phyloP scores from a whole-genome alignment of 106 monocot species.

The Acorus gramineus region DNA sequence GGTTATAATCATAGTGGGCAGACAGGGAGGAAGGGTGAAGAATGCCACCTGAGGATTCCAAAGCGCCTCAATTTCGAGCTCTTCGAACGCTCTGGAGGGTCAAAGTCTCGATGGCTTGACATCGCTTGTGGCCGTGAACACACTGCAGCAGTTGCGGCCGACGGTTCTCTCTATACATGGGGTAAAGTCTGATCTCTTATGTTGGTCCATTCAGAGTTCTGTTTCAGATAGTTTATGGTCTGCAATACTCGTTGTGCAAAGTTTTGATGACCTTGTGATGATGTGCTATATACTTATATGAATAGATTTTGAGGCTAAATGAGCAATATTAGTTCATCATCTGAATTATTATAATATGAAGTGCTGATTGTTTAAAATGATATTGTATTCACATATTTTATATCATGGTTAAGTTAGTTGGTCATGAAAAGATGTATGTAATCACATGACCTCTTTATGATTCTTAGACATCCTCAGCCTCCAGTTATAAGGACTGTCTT shows the following conservation, averaged over 20 bases:
- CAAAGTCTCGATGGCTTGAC: slow-evolving; percentile 68
- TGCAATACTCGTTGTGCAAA: background rate
- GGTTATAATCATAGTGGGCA: slow-evolving; percentile 94
- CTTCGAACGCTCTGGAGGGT: slow-evolving; percentile 20
- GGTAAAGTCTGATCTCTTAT: slow-evolving; percentile 27
- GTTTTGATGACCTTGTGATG: background rate
- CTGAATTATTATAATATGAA: too few relatives aligned
- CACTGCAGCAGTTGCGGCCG: slow-evolving; percentile 79
- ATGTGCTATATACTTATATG: too few relatives aligned
- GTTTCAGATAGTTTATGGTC: background rate
- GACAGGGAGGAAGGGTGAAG: slow-evolving; percentile 59
- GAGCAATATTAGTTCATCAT: too few relatives aligned
- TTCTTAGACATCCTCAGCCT: too few relatives aligned
- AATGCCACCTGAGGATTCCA: slow-evolving; percentile 62
- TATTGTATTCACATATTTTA: too few relatives aligned
- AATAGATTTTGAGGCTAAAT: too few relatives aligned
- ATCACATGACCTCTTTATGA: too few relatives aligned
- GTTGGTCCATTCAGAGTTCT: background rate
- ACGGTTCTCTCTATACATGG: slow-evolving; percentile 89
- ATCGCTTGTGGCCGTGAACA: slow-evolving; percentile 89
- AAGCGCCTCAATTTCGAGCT: slow-evolving; percentile 47
- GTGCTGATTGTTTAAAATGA: too few relatives aligned
- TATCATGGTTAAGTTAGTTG: too few relatives aligned
- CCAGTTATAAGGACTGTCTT: too few relatives aligned
- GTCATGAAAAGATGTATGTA: too few relatives aligned